Percentiles rank a stretch among this genome's conserved stretches.
Evolutionary conservation across 2,329 filamentous ascomycete species (phyloP).

Genomic region (Huntiella abstrusa): DNA sequence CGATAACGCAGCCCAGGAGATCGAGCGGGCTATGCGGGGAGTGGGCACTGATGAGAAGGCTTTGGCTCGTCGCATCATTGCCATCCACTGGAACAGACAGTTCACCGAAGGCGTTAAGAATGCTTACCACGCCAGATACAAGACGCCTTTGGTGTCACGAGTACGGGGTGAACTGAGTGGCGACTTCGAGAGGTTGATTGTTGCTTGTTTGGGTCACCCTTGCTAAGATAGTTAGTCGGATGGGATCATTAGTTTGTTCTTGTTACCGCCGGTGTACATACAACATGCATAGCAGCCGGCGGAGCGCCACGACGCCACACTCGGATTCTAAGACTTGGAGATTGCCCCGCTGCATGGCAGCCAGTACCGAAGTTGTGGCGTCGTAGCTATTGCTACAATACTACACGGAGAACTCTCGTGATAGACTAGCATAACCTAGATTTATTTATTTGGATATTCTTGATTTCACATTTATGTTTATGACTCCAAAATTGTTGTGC

Average conservation of each 20-base stretch:
- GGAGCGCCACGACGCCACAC: too few species aligned
- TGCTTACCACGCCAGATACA: constrained; percentile 56
- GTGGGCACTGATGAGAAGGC: constrained; percentile 71
- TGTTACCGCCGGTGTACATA: too few species aligned
- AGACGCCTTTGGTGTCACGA: constrained; percentile 44
- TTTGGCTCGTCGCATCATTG: constrained; percentile 58
- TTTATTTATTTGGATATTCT: too few species aligned
- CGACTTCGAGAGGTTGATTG: constrained; percentile 59
- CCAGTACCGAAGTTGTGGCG: too few species aligned
- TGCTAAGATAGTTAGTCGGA: constrained; percentile 7
- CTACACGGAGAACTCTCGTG: too few species aligned
- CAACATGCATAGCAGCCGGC: too few species aligned
- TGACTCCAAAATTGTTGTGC: too few species aligned
- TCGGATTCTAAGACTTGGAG: too few species aligned
- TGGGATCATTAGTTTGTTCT: background rate
- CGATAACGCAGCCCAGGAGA: constrained; percentile 59
- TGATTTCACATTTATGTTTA: too few species aligned
- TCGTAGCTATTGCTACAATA: too few species aligned
- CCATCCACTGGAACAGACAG: constrained; percentile 63
- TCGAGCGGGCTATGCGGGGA: constrained; percentile 81
- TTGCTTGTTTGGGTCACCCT: constrained; percentile 42
- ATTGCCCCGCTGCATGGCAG: too few species aligned
- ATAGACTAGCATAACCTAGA: too few species aligned
- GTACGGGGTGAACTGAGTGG: constrained; percentile 73
- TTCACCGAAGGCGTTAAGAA: constrained; percentile 60